Evolutionary conservation across 129 eudicot species (phyloP), one percentile per base, ranked within the genome.

Genomic region (Lactuca saligna): DNA sequence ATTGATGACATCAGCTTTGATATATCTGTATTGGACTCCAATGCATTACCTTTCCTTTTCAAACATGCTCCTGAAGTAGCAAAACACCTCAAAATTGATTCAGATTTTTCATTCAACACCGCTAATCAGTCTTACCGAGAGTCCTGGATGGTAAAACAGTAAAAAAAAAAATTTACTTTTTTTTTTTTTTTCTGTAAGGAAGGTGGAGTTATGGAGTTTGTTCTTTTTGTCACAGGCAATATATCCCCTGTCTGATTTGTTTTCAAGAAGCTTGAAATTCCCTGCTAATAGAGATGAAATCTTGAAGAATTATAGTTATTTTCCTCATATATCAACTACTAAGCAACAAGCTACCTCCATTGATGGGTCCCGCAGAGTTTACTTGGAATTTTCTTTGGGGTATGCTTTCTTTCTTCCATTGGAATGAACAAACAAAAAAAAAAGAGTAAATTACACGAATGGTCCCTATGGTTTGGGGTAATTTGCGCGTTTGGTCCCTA

Each of bases 311-410:
- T 94, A 89, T 63, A 78, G 20, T 51, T 44, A 82, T 65, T 87
- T 87, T 60, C 99, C 99, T 0, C 63, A 67, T 70, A 66, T 94
- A 72, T 76, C 90, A 68, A 73, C 73, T 68, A 51, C 78, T 20
- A 72, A 77, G 67, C 84, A 85, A 62, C 72, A 78, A 73, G 68
- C 41, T 55, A 61, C 62, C 14, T 72, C 79, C 13, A 74, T 7
- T 61, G 79, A 69, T 44, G 88, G 93, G 61, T 73, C 79, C 37
- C 92, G 97, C 51, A 85, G 87, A 70, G 77, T 90, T 63, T 37
- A 89, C 83, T 69, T 94, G 82, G 91, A 94, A 51, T 84, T 94
- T 66, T 83, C 91, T 34, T 73, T 85, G 64, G 96, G 97, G 99
- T 90, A 82, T 81, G 82, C 64, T 35, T 6, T 35, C 38, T 35